Conservation (phyloP, 352 stramenopile genomes). For the Globisporangium nagaii region DNA sequence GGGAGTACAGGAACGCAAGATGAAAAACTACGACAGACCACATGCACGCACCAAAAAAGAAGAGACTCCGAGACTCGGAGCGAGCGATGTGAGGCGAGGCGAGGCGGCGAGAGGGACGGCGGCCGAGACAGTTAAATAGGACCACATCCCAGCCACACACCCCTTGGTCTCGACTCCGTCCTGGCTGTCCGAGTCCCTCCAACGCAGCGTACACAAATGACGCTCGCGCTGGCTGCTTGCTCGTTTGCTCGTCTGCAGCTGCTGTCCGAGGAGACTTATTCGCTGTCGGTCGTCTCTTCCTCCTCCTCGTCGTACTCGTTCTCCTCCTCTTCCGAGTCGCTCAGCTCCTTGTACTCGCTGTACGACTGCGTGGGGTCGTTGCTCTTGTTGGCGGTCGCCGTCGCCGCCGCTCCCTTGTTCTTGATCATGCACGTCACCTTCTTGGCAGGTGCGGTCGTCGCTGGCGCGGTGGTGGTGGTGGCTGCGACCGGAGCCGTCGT, state of each 20-base stretch:
- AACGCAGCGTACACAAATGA: not conserved
- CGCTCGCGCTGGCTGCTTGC: no score
- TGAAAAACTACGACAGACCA: not conserved
- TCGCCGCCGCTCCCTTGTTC: not conserved
- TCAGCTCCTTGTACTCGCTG: conserved; percentile 1
- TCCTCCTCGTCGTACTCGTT: not conserved
- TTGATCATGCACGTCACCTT: conserved; percentile 6
- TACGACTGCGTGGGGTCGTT: not conserved
- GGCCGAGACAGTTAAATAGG: conserved; percentile 7
- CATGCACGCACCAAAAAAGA: not conserved
- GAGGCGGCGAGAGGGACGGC: no score
- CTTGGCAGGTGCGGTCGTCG: conserved; percentile 5
- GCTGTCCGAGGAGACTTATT: not conserved
- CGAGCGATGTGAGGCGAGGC: no score
- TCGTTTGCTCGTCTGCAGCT: not conserved
- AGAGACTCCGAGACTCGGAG: not conserved
- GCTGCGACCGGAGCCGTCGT: not conserved
- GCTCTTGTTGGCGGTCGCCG: not conserved
- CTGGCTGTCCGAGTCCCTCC: not conserved
- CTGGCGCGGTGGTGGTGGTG: not conserved
- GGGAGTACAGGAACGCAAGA: not conserved
- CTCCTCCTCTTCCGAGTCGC: not conserved
- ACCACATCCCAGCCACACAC: not conserved
- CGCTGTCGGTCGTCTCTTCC: conserved; percentile 2
- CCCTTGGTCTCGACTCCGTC: not conserved